Conservation (phyloP, 805 yeast species). For the Candida sphagnicola region DNA sequence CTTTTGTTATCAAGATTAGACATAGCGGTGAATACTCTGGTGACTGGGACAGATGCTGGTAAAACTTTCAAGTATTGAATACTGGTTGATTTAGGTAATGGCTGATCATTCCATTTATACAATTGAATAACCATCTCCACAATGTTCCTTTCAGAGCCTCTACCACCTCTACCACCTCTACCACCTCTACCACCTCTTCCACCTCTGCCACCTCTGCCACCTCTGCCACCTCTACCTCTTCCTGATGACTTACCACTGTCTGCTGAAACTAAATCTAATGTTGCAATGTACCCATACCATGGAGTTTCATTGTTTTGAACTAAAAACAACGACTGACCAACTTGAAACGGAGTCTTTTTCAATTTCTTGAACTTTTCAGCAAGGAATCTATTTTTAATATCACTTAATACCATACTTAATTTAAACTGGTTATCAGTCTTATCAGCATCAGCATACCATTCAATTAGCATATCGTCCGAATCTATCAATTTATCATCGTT, state of each 20-base stretch:
- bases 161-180: not conserved
- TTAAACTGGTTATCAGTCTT: conserved; percentile 38
- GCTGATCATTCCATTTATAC: conserved; percentile 54
- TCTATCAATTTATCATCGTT: conserved; percentile 26
- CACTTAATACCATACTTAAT: conserved; percentile 40
- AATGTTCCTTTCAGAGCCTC: conserved; percentile 20
- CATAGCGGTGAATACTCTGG: conserved; percentile 66
- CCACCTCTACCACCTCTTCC: conserved; percentile 2
- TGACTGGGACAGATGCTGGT: conserved; percentile 62
- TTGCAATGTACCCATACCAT: conserved; percentile 59
- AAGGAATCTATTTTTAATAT: conserved; percentile 46
- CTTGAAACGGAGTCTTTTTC: conserved; percentile 56
- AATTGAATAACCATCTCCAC: conserved; percentile 47
- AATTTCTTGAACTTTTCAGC: conserved; percentile 48
- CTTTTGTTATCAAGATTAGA: conserved; percentile 49
- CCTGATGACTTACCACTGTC: conserved; percentile 25
- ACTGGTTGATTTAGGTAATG: conserved; percentile 44
- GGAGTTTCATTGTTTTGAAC: conserved; percentile 46
- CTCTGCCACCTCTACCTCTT: conserved; percentile 15
- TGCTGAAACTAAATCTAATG: conserved; percentile 17
- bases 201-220: conserved; percentile 1
- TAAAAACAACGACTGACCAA: conserved; percentile 56
- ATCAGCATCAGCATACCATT: conserved; percentile 48
- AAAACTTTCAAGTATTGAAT: conserved; percentile 38
- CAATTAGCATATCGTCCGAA: conserved; percentile 43